Evolutionary conservation across 1,284 basidiomycete species (phyloP).

Genomic region (Ganoderma multipileum): DNA sequence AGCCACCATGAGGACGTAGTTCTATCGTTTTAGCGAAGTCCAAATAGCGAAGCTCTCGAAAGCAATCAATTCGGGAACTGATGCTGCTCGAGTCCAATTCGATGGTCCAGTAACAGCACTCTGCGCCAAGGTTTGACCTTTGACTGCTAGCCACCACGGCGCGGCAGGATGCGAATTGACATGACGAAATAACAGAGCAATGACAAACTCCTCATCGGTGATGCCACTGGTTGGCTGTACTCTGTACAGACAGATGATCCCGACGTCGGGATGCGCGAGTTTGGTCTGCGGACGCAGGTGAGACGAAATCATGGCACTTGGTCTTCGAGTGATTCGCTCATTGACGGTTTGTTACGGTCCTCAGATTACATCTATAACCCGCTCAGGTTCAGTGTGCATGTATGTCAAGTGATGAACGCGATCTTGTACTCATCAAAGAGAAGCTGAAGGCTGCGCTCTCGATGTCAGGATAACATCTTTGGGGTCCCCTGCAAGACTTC

Average conservation of each 20-base stretch:
- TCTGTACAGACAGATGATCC: constrained; percentile 27
- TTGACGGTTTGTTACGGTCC: not conserved
- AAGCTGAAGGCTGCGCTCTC: not conserved
- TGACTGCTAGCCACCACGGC: not conserved
- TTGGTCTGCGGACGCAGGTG: constrained; percentile 35
- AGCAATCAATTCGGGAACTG: constrained; percentile 1
- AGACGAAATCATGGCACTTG: not conserved
- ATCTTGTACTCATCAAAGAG: not conserved
- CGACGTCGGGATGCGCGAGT: constrained; percentile 22
- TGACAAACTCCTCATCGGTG: constrained; percentile 28
- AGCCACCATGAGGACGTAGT: not conserved
- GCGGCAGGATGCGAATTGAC: not conserved
- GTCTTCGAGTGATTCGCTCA: not conserved
- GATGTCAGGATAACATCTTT: constrained; percentile 22
- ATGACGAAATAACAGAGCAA: not conserved
- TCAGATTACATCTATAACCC: constrained; percentile 35
- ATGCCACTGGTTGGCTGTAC: constrained; percentile 37
- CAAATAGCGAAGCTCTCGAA: constrained; percentile 11
- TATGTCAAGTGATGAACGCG: constrained; percentile 11
- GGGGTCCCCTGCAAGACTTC: constrained; percentile 24
- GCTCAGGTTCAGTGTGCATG: constrained; percentile 31
- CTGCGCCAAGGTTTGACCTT: constrained; percentile 17
- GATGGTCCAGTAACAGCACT: constrained; percentile 22
- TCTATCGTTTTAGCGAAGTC: constrained; percentile 12
- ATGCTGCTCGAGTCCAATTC: constrained; percentile 19